These are phyloP conservation scores for Eucalyptus marginata DNA, from an alignment of 345 rosid species.

Conservation along the genomic window DNA sequence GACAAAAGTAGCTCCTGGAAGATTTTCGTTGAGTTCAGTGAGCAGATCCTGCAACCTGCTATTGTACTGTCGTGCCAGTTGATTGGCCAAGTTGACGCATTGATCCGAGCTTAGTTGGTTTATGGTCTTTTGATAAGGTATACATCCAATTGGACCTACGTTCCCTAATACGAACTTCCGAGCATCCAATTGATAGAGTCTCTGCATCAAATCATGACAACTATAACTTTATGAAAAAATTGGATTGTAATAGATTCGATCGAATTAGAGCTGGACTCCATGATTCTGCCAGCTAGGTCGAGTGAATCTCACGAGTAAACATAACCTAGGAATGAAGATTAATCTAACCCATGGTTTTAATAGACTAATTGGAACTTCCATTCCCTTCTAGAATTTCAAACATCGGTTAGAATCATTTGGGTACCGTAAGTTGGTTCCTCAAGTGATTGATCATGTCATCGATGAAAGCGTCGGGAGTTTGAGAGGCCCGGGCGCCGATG, in stretches of 20 bases:
- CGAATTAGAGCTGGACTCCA: background rate
- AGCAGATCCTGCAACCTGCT: conserved; percentile 48
- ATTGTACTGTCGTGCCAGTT: conserved; percentile 64
- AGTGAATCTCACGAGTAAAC: background rate
- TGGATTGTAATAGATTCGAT: background rate
- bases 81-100: conserved; percentile 71
- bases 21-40: conserved; percentile 41
- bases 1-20: conserved; percentile 63
- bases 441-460: conserved; percentile 63
- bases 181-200: conserved; percentile 70
- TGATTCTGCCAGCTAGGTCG: background rate
- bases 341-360: background rate
- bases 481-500: conserved; percentile 46
- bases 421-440: conserved; percentile 49
- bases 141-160: conserved; percentile 89
- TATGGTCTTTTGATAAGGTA: conserved; percentile 76
- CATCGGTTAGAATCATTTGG: background rate
- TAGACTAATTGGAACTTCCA: background rate
- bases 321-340: background rate
- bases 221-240: background rate
- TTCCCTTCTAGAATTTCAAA: background rate
- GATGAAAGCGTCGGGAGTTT: conserved; percentile 55
- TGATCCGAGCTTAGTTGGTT: conserved; percentile 46
- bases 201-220: conserved; percentile 19
- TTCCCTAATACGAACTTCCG: conserved; percentile 79